phyloP scores from a whole-genome alignment of 805 yeast genomes.

The Candida ponderosae region DNA sequence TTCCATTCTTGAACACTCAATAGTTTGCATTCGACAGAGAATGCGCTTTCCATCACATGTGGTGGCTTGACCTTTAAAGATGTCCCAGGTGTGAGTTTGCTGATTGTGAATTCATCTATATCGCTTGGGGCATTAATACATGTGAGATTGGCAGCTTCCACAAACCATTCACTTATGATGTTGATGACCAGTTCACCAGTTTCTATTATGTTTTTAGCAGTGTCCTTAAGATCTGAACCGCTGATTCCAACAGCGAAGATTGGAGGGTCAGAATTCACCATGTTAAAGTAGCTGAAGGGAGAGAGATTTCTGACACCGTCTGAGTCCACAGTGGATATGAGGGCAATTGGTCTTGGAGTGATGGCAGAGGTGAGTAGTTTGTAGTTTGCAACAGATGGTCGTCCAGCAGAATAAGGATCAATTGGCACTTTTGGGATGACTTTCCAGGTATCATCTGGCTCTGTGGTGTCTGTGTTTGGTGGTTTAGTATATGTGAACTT shows the following conservation, averaged over 20 bases:
- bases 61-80: slow-evolving; percentile 42
- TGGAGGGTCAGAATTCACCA: slow-evolving; percentile 50
- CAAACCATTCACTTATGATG: slow-evolving; percentile 54
- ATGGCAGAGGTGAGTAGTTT: slow-evolving; percentile 42
- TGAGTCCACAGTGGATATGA: slow-evolving; percentile 38
- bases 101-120: slow-evolving; percentile 46
- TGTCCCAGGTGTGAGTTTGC: slow-evolving; percentile 41
- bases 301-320: slow-evolving; percentile 43
- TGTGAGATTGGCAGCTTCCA: slow-evolving; percentile 53
- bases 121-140: slow-evolving; percentile 38
- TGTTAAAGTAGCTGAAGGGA: slow-evolving; percentile 50
- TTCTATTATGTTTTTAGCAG: slow-evolving; percentile 38
- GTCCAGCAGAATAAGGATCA: slow-evolving; percentile 29
- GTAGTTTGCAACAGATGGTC: slow-evolving; percentile 35
- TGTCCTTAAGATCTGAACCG: slow-evolving; percentile 36
- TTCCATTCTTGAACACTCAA: slow-evolving; percentile 35
- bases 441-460: slow-evolving; percentile 19
- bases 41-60: slow-evolving; percentile 55
- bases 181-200: slow-evolving; percentile 49
- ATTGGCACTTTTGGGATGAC: slow-evolving; percentile 33
- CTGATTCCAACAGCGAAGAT: slow-evolving; percentile 43
- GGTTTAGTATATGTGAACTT: too few species aligned
- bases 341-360: slow-evolving; percentile 55
- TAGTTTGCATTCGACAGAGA: slow-evolving; percentile 48
- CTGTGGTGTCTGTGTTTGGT: too few species aligned